These are phyloP conservation scores for Botryococcus braunii DNA, from an alignment of 163 green algal genomes.

Conservation along the genomic window DNA sequence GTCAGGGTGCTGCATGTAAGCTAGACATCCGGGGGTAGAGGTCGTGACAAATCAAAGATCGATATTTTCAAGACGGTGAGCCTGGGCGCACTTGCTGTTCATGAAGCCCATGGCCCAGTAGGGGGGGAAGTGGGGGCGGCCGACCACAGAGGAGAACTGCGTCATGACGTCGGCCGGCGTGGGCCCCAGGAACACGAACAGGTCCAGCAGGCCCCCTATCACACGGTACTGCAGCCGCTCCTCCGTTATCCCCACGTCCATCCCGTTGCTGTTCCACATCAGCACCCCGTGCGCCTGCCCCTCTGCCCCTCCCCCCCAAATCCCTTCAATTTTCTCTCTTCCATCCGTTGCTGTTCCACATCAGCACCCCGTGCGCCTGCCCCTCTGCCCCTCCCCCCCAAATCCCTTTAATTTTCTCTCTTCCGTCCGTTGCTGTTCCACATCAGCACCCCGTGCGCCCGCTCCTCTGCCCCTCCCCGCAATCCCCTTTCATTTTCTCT, in stretches of 20 bases:
- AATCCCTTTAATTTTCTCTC: background rate
- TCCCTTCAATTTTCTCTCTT: background rate
- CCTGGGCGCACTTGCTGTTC: constrained; percentile 40
- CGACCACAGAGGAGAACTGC: constrained; percentile 46
- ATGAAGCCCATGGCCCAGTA: constrained; percentile 61
- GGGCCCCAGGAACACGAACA: constrained; percentile 29
- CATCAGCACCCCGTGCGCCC: constrained; percentile 44
- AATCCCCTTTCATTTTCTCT: background rate
- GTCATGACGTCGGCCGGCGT: constrained; percentile 37
- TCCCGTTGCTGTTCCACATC: constrained; percentile 59
- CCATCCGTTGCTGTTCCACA: constrained; percentile 62
- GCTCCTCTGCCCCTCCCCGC: constrained; percentile 25
- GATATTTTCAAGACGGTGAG: too few relatives aligned
- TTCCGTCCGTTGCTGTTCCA: constrained; percentile 61
- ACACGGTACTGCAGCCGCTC: constrained; percentile 30
- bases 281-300: constrained; percentile 44
- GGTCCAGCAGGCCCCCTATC: constrained; percentile 20
- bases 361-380: constrained; percentile 37
- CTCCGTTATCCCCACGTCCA: constrained; percentile 42
- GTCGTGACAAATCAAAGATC: too few relatives aligned
- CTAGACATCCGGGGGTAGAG: too few relatives aligned
- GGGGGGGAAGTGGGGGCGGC: constrained; percentile 46
- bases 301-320: constrained; percentile 13
- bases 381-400: constrained; percentile 25
- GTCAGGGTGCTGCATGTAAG: too few relatives aligned